A percentile compares a stretch with the other conserved stretches of the same genome.
These are phyloP conservation scores for Solanum rostratum DNA, from an alignment of 257 asterid species.

Conservation along the genomic window DNA sequence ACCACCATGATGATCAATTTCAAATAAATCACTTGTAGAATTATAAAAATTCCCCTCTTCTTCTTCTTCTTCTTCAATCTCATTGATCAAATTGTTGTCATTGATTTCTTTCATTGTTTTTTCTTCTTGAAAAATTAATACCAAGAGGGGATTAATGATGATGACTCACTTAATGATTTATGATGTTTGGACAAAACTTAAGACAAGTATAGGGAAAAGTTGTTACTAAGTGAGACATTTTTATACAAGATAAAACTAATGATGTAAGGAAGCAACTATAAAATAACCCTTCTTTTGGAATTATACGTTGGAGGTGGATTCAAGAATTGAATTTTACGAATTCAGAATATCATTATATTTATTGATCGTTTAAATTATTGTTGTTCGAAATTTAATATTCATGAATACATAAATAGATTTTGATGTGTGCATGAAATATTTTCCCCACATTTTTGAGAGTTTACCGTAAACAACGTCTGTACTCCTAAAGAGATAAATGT, in stretches of 20 bases:
- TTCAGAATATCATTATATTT: not conserved
- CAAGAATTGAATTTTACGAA: not conserved
- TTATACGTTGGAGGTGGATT: not conserved
- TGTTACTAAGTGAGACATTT: not conserved
- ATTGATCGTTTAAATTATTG: not conserved
- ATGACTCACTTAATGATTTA: not conserved
- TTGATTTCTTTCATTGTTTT: not conserved
- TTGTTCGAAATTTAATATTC: not conserved
- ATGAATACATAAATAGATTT: not conserved
- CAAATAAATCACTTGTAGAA: not conserved
- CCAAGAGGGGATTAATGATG: not conserved
- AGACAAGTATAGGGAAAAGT: not conserved
- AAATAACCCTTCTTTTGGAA: not conserved
- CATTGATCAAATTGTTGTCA: not conserved
- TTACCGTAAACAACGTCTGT: too few relatives aligned
- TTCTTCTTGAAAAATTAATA: not conserved
- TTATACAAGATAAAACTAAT: not conserved
- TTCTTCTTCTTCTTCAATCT: not conserved
- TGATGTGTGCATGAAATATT: not conserved
- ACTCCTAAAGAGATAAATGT: too few relatives aligned
- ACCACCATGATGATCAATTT: slow-evolving; percentile 10
- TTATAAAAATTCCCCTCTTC: not conserved
- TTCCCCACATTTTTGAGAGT: not conserved
- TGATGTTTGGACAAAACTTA: not conserved
- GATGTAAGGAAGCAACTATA: not conserved